Evolutionary conservation across 208 protist genomes (phyloP), one percentile per base, ranked within the genome.

Genomic region (Wallacemonas collosoma): DNA sequence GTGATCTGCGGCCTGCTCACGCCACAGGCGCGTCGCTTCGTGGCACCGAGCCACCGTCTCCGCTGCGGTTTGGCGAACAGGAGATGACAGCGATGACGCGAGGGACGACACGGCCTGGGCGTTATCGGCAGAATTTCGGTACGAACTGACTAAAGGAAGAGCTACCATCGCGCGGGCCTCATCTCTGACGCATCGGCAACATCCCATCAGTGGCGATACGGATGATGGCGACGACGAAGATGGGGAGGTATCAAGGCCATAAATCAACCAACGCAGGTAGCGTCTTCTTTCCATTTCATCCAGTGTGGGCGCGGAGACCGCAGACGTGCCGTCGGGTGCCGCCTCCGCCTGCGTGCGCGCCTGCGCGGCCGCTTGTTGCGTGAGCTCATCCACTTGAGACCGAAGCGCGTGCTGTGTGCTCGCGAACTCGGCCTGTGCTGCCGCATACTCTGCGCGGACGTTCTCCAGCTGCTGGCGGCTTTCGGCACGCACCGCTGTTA

Each of bases 391-490:
- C 48, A 65, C 15, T 40, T 80, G 66, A 3, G 2, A 51, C 48
- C 57, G 36, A 2, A 38, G 41, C 2, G 26, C 56, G 8, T 51
- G 14, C 65, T 63, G 44, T 26, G 8, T 55, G 1, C 53, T 36
- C 26, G 26, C 15, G 38, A 6, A 60, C 12, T 63, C 2, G 2
- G 60, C 63, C 44, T 67, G 54, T 26, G 14, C 56, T 15, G 35
- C 38, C 14, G 61, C 56, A n/a, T 73, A 36, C 53, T 76, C 14
- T 1, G 45, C 41, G 11, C 75, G 17, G 41, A 36, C 61, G 3
- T 63, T 60, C 17, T 85, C 72, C 14, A 75, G 68, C 1, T 57
- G 38, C 15, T 64, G 64, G 35, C 71, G 64, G 43, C 5, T 60
- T 50, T 67, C 60, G 3, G 17, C 9, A 9, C 26, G 7, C 41